Evolutionary conservation across 1,139 yeast species (phyloP).

Genomic region (Geotrichum candidum): DNA sequence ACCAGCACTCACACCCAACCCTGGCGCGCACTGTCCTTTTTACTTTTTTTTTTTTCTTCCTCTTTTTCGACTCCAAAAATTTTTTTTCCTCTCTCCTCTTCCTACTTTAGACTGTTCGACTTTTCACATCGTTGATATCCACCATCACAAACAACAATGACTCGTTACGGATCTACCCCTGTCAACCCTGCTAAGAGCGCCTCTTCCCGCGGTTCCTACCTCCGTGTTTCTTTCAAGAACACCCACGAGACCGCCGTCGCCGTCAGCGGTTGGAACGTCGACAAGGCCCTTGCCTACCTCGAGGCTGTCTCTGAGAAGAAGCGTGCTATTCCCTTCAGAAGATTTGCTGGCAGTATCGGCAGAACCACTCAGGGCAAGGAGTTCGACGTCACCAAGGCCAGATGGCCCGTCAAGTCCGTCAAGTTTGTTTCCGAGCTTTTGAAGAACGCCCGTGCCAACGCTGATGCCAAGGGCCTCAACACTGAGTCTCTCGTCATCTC

Average conservation of each 20-base stretch:
- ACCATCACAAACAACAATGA: conserved; percentile 42
- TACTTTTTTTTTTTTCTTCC: neutral
- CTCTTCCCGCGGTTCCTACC: conserved; percentile 98
- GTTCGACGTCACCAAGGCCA: conserved; percentile 99
- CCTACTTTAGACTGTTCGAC: conserved; percentile 9
- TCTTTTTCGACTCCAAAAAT: neutral
- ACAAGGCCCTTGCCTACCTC: conserved; percentile 93
- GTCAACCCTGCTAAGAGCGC: conserved; percentile 99
- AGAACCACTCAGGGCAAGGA: conserved; percentile 99
- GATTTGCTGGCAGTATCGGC: conserved; percentile 94
- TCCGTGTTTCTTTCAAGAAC: conserved; percentile 99
- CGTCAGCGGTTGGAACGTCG: conserved; percentile 94
- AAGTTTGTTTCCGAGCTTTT: conserved; percentile 91
- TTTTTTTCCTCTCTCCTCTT: conserved; percentile 1
- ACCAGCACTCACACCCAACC: neutral
- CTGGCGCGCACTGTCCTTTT: neutral
- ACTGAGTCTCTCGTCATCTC: conserved; percentile 87
- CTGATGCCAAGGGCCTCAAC: conserved; percentile 98
- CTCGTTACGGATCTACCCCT: conserved; percentile 98
- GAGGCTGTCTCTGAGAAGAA: conserved; percentile 95
- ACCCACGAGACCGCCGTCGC: conserved; percentile 99
- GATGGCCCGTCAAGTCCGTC: conserved; percentile 99
- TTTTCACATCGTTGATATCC: conserved; percentile 8
- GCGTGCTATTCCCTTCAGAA: conserved; percentile 99
- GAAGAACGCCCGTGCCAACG: conserved; percentile 97